These are phyloP conservation scores for Solanum piurae DNA, from an alignment of 257 asterid species.

Conservation along the genomic window DNA sequence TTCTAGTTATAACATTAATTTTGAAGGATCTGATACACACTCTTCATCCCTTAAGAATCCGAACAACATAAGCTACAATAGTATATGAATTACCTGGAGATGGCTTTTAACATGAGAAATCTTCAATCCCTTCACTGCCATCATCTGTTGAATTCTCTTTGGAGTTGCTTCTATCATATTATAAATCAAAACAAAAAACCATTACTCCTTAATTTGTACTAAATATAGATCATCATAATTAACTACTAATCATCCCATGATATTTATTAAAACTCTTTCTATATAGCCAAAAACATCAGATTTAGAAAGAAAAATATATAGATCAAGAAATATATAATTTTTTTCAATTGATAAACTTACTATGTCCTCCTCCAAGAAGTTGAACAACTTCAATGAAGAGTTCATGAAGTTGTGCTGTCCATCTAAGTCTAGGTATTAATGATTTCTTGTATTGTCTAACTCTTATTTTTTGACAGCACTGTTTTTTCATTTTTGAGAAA, in stretches of 20 bases:
- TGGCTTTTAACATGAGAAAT: conserved; percentile 34
- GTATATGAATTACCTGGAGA: conserved; percentile 15
- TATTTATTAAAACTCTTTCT: not conserved
- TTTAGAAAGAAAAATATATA: not conserved
- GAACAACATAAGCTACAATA: no score
- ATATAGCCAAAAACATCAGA: not conserved
- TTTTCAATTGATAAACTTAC: conserved; percentile 2
- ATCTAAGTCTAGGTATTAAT: conserved; percentile 15
- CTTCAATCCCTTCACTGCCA: conserved; percentile 24
- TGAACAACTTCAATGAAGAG: conserved; percentile 22
- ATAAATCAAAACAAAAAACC: not conserved
- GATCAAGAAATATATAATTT: not conserved
- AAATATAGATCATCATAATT: not conserved
- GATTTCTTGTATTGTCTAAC: conserved; percentile 26
- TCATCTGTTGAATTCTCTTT: conserved; percentile 22
- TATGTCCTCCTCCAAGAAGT: conserved; percentile 17
- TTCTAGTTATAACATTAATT: not conserved
- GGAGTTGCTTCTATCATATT: conserved; percentile 26
- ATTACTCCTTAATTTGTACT: not conserved
- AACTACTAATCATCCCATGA: not conserved
- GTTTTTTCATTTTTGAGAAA: not conserved
- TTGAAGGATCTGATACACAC: not conserved
- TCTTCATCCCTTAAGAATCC: not conserved
- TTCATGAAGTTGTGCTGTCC: conserved; percentile 28
- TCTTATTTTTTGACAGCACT: not conserved